Percentiles rank a stretch among this genome's conserved stretches.
These are phyloP conservation scores for Aureobasidium uvarum DNA, from an alignment of 2,329 filamentous ascomycete species.

Conservation along the genomic window DNA sequence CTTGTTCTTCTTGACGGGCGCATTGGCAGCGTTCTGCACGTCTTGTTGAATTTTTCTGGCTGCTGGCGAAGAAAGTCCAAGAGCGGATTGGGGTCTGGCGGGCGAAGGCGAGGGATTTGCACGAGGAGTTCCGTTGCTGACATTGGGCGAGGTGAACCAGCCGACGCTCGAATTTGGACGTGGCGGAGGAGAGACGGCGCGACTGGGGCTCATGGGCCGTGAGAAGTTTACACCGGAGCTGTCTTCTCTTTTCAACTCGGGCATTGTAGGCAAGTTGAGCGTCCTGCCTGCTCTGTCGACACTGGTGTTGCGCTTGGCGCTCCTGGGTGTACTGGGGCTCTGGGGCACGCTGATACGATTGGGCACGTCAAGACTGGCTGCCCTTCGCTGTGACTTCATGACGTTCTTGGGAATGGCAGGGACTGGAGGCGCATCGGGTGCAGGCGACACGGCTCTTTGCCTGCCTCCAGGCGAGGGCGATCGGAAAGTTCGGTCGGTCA, in stretches of 20 bases:
- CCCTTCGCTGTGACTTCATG: slow-evolving; percentile 40
- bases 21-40: slow-evolving; percentile 40
- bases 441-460: slow-evolving; percentile 32
- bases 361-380: slow-evolving; percentile 54
- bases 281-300: slow-evolving; percentile 33
- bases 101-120: slow-evolving; percentile 33
- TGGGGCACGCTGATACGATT: slow-evolving; percentile 48
- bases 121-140: slow-evolving; percentile 29
- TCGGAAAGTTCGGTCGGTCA: slow-evolving; percentile 86
- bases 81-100: slow-evolving; percentile 36
- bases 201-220: slow-evolving; percentile 44
- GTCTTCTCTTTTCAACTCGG: slow-evolving; percentile 45
- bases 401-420: slow-evolving; percentile 59
- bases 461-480: slow-evolving; percentile 62
- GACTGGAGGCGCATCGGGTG: slow-evolving; percentile 63
- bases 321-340: slow-evolving; percentile 42
- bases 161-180: slow-evolving; percentile 32
- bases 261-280: slow-evolving; percentile 44
- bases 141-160: slow-evolving; percentile 42
- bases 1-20: slow-evolving; percentile 46
- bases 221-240: slow-evolving; percentile 55
- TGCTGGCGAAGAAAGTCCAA: slow-evolving; percentile 32
- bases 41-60: slow-evolving; percentile 36
- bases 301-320: slow-evolving; percentile 38
- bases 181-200: slow-evolving; percentile 21